Conservation (phyloP, 208 protist genomes). For the Trypanosoma boissoni region DNA sequence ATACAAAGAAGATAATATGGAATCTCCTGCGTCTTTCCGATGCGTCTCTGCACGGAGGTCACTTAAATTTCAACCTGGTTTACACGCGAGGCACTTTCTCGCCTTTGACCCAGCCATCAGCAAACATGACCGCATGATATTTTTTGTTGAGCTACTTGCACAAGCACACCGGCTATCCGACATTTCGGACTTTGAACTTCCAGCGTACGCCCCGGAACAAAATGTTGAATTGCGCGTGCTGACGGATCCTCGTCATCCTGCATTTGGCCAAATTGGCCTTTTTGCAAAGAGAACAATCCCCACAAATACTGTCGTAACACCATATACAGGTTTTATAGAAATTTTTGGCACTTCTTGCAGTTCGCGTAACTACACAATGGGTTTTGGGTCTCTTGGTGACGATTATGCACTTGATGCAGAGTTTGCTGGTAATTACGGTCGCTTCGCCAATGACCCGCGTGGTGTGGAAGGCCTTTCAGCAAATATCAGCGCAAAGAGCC, state of each 20-base stretch:
- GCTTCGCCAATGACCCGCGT: slow-evolving; percentile 88
- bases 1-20: too few relatives aligned
- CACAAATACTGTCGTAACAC: slow-evolving; percentile 66
- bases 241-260: slow-evolving; percentile 72
- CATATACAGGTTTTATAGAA: slow-evolving; percentile 83
- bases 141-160: slow-evolving; percentile 69
- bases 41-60: slow-evolving; percentile 65
- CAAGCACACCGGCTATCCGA: slow-evolving; percentile 46
- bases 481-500: slow-evolving; percentile 79
- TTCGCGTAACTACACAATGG: slow-evolving; percentile 89
- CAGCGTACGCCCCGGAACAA: slow-evolving; percentile 66
- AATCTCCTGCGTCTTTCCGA: slow-evolving; percentile 13
- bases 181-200: slow-evolving; percentile 31
- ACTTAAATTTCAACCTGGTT: slow-evolving; percentile 59
- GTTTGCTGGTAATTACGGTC: slow-evolving; percentile 86
- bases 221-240: slow-evolving; percentile 80
- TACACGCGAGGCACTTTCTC: slow-evolving; percentile 66
- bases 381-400: slow-evolving; percentile 72
- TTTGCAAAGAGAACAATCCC: slow-evolving; percentile 71
- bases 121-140: slow-evolving; percentile 56
- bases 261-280: slow-evolving; percentile 84
- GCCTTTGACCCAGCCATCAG: slow-evolving; percentile 71
- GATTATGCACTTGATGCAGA: slow-evolving; percentile 87
- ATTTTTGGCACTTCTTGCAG: slow-evolving; percentile 77
- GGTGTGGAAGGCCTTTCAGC: slow-evolving; percentile 57